Percentiles rank a stretch among this genome's conserved stretches.
Evolutionary conservation across 345 rosid species (phyloP).

Genomic region (Angophora floribunda): DNA sequence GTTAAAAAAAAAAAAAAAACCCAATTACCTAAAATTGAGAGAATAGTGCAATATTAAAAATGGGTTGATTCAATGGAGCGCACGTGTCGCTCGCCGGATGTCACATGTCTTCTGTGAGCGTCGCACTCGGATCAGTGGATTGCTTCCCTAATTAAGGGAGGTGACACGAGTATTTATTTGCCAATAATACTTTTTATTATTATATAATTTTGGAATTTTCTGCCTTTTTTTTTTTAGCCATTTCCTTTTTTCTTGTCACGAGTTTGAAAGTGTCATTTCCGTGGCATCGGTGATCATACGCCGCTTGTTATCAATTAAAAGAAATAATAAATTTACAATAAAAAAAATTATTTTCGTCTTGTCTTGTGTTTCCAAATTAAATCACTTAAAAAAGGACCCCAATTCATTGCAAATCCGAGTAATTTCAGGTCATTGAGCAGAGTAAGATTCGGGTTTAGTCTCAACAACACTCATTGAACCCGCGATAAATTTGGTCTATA

Average conservation of each 20-base stretch:
- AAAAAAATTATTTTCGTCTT: background rate
- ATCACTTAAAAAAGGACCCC: background rate
- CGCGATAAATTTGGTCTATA: background rate
- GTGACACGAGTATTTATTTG: background rate
- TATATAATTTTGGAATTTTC: background rate
- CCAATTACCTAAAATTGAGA: background rate
- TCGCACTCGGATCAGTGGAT: background rate
- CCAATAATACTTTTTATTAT: fast-evolving
- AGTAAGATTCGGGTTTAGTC: background rate
- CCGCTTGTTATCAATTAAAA: background rate
- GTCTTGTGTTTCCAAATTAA: background rate
- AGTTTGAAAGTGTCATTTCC: background rate
- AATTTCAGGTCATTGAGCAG: fast-evolving
- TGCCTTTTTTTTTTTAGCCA: fast-evolving
- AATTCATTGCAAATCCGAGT: background rate
- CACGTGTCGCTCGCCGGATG: background rate
- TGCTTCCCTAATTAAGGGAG: background rate
- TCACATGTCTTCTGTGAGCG: background rate
- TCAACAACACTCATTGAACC: background rate
- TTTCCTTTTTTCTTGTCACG: background rate
- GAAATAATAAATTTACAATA: background rate
- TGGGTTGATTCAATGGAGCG: background rate
- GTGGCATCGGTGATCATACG: background rate
- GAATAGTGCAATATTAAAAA: background rate
- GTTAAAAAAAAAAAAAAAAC: background rate